Evolutionary conservation across 2,329 filamentous ascomycete genomes (phyloP).

Genomic region (Fusarium sp.): DNA sequence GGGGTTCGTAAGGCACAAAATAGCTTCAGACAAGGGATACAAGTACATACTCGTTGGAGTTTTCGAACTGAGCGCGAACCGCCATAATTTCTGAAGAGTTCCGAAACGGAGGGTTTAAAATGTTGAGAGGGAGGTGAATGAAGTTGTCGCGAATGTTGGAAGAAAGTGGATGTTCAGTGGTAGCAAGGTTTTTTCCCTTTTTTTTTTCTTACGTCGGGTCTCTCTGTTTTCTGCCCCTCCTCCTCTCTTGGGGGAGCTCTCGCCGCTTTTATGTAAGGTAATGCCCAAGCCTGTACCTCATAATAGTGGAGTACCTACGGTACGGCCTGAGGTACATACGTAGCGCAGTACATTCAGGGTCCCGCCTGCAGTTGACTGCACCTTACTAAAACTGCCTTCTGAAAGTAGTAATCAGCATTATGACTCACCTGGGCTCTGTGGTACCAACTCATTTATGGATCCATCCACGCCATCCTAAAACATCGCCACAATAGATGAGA

Average conservation of each 20-base stretch:
- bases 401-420: constrained; percentile 19
- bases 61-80: constrained; percentile 83
- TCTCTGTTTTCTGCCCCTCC: constrained; percentile 29
- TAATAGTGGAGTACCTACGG: not conserved
- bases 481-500: constrained; percentile 12
- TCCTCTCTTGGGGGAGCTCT: constrained; percentile 26
- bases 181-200: constrained; percentile 34
- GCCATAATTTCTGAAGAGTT: constrained; percentile 63
- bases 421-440: constrained; percentile 15
- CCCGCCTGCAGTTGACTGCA: not conserved
- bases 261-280: constrained; percentile 43
- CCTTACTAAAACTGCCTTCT: constrained; percentile 1
- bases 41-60: constrained; percentile 83
- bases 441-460: not conserved
- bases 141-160: constrained; percentile 30
- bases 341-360: not conserved
- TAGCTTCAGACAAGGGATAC: constrained; percentile 16
- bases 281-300: constrained; percentile 1
- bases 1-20: constrained; percentile 32
- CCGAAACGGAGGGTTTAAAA: constrained; percentile 31
- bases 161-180: constrained; percentile 31
- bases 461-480: not conserved
- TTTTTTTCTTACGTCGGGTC: not conserved
- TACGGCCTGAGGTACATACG: not conserved
- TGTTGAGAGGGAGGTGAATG: constrained; percentile 20